phyloP scores from a whole-genome alignment of 2,329 filamentous ascomycete genomes.

The Metarhizium anisopliae region DNA sequence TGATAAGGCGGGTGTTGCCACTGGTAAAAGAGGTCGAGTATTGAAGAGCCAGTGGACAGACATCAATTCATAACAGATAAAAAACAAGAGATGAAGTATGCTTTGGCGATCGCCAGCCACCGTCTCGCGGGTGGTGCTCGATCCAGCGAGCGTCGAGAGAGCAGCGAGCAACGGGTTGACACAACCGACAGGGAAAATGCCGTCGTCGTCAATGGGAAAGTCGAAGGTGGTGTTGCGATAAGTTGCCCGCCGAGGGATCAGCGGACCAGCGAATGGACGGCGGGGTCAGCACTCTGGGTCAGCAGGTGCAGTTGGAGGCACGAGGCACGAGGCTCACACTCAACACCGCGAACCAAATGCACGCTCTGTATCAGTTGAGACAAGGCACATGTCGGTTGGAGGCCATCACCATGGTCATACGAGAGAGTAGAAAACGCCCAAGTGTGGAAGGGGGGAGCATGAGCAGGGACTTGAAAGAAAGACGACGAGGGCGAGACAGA shows the following conservation, averaged over 20 bases:
- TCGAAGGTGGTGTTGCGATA: slow-evolving; percentile 3
- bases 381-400: slow-evolving; percentile 6
- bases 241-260: slow-evolving; percentile 7
- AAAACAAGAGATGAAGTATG: neutral
- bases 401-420: slow-evolving; percentile 7
- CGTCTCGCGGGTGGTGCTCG: neutral
- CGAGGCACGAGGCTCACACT: neutral
- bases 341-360: neutral
- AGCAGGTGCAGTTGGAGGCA: slow-evolving; percentile 3
- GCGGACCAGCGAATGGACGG: slow-evolving; percentile 7
- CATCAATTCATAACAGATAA: neutral
- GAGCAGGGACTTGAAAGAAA: neutral
- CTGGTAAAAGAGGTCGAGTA: neutral
- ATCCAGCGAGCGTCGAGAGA: slow-evolving; percentile 4
- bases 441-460: neutral
- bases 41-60: neutral
- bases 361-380: slow-evolving; percentile 1
- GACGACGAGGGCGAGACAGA: neutral
- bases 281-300: slow-evolving; percentile 7
- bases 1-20: neutral
- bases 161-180: neutral
- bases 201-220: slow-evolving; percentile 1
- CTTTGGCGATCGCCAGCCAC: slow-evolving; percentile 2
- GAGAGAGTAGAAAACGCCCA: neutral
- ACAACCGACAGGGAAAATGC: neutral